Evolutionary conservation across 495 filamentous ascomycete species (phyloP).

Genomic region (Physcia stellaris): DNA sequence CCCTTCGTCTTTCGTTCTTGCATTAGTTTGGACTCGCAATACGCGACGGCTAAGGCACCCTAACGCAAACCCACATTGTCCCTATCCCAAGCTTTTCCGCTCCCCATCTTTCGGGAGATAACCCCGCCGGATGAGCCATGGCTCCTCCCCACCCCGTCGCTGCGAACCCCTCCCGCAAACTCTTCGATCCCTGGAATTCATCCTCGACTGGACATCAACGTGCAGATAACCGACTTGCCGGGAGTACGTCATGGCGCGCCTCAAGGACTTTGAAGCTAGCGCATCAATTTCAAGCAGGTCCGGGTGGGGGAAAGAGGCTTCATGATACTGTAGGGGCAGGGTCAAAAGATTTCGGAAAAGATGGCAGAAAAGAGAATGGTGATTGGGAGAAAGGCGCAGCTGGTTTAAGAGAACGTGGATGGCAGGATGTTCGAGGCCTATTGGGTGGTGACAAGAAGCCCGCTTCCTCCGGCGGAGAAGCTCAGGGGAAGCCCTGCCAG

Average conservation of each 20-base stretch:
- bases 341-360: conserved; percentile 9
- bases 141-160: conserved; percentile 20
- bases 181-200: conserved; percentile 74
- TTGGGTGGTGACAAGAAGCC: conserved; percentile 22
- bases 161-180: conserved; percentile 32
- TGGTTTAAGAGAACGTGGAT: conserved; percentile 28
- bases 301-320: conserved; percentile 35
- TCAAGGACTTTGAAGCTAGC: conserved; percentile 52
- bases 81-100: neutral
- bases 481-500: conserved; percentile 7
- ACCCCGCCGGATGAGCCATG: conserved; percentile 7
- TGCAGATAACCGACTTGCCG: conserved; percentile 44
- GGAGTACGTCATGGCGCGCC: conserved; percentile 55
- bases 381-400: conserved; percentile 30
- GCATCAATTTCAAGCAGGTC: conserved; percentile 46
- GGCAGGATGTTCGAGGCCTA: conserved; percentile 28
- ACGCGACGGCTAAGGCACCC: too few species aligned
- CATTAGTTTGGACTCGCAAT: too few species aligned
- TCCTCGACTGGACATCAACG: conserved; percentile 69
- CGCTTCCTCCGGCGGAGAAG: conserved; percentile 8
- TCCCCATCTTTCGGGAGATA: neutral
- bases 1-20: too few species aligned
- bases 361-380: conserved; percentile 19
- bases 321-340: conserved; percentile 41
- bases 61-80: too few species aligned